Conservation (phyloP, 306 rosid genomes). For the Leucaena leucocephala region DNA sequence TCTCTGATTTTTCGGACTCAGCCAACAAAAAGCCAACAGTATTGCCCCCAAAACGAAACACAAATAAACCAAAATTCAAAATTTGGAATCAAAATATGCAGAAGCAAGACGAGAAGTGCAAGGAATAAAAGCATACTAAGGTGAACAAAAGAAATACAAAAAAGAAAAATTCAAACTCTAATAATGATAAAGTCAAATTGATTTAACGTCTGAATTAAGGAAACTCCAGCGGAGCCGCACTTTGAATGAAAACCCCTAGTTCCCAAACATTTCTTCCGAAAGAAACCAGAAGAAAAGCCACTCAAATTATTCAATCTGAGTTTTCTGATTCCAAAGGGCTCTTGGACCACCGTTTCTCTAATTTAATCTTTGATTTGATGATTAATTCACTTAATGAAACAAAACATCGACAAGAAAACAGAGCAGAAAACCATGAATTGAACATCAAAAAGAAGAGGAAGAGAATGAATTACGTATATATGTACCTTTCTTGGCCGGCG, state of each 20-base stretch:
- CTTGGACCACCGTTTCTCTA: background rate
- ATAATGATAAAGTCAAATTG: slow-evolving; percentile 31
- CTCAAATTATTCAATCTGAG: background rate
- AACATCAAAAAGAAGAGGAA: background rate
- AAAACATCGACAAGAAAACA: background rate
- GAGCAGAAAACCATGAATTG: background rate
- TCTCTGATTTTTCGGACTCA: background rate
- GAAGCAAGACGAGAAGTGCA: background rate
- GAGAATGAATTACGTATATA: background rate
- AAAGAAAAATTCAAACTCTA: slow-evolving; percentile 8
- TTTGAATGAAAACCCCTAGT: background rate
- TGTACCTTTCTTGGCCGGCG: slow-evolving; percentile 93
- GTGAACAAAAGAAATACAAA: slow-evolving; percentile 16
- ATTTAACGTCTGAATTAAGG: slow-evolving; percentile 43
- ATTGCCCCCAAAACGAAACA: background rate
- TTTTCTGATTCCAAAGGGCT: background rate
- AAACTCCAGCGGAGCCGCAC: slow-evolving; percentile 26
- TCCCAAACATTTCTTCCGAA: slow-evolving; percentile 3
- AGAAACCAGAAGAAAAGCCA: background rate
- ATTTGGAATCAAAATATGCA: background rate
- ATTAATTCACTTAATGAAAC: background rate
- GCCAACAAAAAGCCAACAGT: background rate
- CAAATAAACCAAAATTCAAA: background rate
- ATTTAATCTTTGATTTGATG: background rate
- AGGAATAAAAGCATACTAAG: slow-evolving; percentile 7